phyloP scores from a whole-genome alignment of 2,329 filamentous ascomycete species.

The Aureobasidium namibiae region DNA sequence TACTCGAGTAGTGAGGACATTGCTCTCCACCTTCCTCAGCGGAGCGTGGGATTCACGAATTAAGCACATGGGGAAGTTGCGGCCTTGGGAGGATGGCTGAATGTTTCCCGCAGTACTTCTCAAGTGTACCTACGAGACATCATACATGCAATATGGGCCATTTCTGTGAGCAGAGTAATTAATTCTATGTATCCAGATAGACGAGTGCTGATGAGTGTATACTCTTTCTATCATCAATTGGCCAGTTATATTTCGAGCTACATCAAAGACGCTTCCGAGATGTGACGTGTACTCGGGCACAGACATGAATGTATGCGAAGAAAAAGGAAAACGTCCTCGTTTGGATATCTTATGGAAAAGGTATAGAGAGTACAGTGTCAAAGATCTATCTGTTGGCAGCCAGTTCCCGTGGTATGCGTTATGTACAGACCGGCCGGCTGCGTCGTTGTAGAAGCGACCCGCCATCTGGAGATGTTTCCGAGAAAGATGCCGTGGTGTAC shows the following conservation, averaged over 20 bases:
- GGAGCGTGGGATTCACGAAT: too few species aligned
- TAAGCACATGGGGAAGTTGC: too few species aligned
- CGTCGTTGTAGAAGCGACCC: neutral
- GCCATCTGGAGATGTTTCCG: neutral
- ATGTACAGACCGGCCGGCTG: slow-evolving; percentile 14
- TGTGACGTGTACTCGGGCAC: too few species aligned
- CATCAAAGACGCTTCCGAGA: too few species aligned
- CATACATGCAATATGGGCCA: neutral
- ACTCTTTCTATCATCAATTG: neutral
- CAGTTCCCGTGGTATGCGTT: neutral
- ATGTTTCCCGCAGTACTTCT: neutral
- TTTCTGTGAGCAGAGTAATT: neutral
- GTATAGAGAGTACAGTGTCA: neutral
- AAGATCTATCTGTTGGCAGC: slow-evolving; percentile 4
- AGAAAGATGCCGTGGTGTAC: neutral
- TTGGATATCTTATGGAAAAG: slow-evolving; percentile 4
- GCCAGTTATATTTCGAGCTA: neutral
- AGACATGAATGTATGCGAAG: neutral
- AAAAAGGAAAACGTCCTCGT: neutral
- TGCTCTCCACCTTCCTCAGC: too few species aligned
- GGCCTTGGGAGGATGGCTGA: too few species aligned
- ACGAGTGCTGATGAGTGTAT: neutral
- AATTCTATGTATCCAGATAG: neutral
- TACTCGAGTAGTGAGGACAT: too few species aligned
- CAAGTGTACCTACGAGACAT: neutral